Evolutionary conservation across 2,329 filamentous ascomycete genomes (phyloP), one percentile per base, ranked within the genome.

Genomic region (Claviceps pazoutovae): DNA sequence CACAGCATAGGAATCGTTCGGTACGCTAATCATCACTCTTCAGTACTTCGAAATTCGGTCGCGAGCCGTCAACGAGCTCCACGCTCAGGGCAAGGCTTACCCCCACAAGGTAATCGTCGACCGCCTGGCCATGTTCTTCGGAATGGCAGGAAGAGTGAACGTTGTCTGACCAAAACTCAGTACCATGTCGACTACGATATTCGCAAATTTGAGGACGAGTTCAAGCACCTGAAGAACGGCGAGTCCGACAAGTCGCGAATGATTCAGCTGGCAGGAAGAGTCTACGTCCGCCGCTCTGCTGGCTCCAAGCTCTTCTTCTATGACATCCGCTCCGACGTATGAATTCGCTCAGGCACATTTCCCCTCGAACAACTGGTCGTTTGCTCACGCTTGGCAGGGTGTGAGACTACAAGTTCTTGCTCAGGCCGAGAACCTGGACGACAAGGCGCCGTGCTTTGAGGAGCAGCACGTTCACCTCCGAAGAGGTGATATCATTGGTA

Each of bases 41-140:
- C 37, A 66, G 65, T 98, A 97, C 75, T 96, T 95, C 67, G 93
- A 98, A 73, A 94, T 97, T 66, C 86, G 93, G 56, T 94, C 85
- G 63, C 81, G 87, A 60, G 79, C 78, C 59, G 82, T 95, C 73
- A 67, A 68, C 57, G 68, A 66, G 54, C 66, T 70, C 37, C 68
- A 69, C 56, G 63, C 66, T 51, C 62, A 68, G 65, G 66, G 63
- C 61, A 68, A 68, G 60, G 68, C 68, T 17, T 95, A 96, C 71
- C 93, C 93, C 7, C 91, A 98, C 83, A 84, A 83, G 77, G 65
- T 66, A 57, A 46, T 54, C 45, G 39, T 21, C 23, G 6, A 36
- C 38, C 19, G 7, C 21, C 16, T 21, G 8, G 16, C 9, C 2
- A 26, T 17, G 39, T 16, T n/a, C 19, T 23, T 19, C 17, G n/a